Conservation (phyloP, 1,139 yeast species). For the Yamadazyma membranifaciens region DNA sequence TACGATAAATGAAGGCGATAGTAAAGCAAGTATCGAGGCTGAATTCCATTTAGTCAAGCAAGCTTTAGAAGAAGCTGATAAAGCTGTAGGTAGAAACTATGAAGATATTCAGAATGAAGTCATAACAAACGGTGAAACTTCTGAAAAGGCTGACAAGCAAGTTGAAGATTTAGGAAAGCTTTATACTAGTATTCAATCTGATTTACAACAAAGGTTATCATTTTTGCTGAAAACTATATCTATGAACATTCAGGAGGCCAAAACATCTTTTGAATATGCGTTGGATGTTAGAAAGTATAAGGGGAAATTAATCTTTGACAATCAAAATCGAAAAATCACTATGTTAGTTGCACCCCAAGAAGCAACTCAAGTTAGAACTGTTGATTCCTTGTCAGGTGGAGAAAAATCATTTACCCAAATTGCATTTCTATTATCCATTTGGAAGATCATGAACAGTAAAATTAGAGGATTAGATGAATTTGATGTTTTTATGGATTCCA, state of each 20-base stretch:
- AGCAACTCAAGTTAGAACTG: constrained; percentile 61
- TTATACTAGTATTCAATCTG: constrained; percentile 25
- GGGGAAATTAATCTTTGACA: constrained; percentile 69
- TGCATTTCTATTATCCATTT: constrained; percentile 80
- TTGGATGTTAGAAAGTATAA: constrained; percentile 68
- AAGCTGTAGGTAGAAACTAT: constrained; percentile 30
- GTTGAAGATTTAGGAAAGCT: constrained; percentile 24
- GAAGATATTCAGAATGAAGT: constrained; percentile 40
- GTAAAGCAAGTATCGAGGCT: constrained; percentile 33
- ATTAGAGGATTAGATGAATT: constrained; percentile 93
- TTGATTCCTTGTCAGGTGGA: constrained; percentile 91
- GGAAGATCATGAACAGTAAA: constrained; percentile 89
- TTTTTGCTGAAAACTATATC: constrained; percentile 48
- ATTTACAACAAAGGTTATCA: constrained; percentile 47
- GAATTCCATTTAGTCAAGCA: constrained; percentile 33
- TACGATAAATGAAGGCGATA: constrained; percentile 28
- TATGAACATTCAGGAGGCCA: constrained; percentile 32
- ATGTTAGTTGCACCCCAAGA: constrained; percentile 62
- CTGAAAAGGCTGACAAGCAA: constrained; percentile 28
- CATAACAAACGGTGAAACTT: constrained; percentile 22
- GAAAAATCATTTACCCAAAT: constrained; percentile 94
- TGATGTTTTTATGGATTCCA: constrained; percentile 97
- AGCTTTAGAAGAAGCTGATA: constrained; percentile 39
- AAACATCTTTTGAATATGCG: constrained; percentile 53
- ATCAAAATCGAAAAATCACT: constrained; percentile 46